phyloP scores from a whole-genome alignment of 208 protist species.

The Leishmania mexicana region DNA sequence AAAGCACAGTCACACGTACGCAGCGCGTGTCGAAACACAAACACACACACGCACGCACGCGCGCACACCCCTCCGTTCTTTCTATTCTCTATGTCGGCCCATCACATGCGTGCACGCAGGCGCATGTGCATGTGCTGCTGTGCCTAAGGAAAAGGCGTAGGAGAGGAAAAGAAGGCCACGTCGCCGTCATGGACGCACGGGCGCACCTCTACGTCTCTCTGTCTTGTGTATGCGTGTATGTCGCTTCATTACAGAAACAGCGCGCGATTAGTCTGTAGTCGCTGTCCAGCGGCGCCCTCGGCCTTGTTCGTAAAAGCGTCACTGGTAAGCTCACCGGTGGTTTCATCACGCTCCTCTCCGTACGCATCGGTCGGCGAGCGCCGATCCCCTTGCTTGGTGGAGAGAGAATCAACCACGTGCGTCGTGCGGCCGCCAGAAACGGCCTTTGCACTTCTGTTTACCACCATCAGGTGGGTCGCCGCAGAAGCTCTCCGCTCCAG shows the following conservation, averaged over 20 bases:
- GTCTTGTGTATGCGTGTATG: background rate
- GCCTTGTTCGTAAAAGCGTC: background rate
- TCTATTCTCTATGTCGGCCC: background rate
- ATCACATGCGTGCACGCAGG: background rate
- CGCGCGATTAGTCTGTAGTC: slow-evolving; percentile 21
- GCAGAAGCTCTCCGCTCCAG: slow-evolving; percentile 12
- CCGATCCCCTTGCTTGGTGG: background rate
- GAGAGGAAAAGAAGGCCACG: background rate
- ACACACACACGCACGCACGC: background rate
- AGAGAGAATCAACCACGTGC: background rate
- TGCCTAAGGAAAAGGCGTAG: background rate
- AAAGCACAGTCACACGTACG: background rate
- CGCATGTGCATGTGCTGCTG: background rate
- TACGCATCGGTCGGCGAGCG: background rate
- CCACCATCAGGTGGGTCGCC: too few species aligned
- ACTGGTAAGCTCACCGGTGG: slow-evolving; percentile 1
- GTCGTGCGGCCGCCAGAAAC: background rate
- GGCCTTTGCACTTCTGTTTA: background rate
- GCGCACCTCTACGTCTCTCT: background rate
- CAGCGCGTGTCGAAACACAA: background rate
- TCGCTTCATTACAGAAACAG: slow-evolving; percentile 12
- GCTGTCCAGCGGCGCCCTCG: background rate
- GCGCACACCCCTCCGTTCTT: background rate
- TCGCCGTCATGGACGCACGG: background rate
- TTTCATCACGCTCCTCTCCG: background rate